A percentile compares a stretch with the other conserved stretches of the same genome.
Conservation (phyloP, 805 yeast species). For the Candida parachauliodes region DNA sequence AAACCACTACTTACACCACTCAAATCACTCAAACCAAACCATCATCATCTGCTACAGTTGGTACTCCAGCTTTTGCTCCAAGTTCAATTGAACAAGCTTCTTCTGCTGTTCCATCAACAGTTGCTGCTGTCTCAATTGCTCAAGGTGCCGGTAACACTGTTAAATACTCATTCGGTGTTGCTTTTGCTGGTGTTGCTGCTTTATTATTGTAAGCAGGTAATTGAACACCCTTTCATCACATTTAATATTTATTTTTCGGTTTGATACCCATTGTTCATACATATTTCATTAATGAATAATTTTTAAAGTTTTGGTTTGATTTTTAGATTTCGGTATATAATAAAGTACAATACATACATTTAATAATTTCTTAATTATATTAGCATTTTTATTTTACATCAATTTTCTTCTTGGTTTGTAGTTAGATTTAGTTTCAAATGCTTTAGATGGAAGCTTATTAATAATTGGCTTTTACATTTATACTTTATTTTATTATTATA, state of each 20-base stretch:
- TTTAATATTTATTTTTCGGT: slow-evolving; percentile 1
- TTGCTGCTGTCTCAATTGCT: slow-evolving; percentile 4
- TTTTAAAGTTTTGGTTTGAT: background rate
- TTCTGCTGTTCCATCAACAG: background rate
- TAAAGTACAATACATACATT: too few species aligned
- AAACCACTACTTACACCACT: background rate
- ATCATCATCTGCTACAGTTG: slow-evolving; percentile 21
- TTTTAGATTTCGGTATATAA: slow-evolving; percentile 3
- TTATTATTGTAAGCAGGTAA: slow-evolving; percentile 5
- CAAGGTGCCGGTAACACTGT: slow-evolving; percentile 7
- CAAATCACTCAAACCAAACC: slow-evolving; percentile 11
- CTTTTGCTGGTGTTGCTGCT: slow-evolving; percentile 6
- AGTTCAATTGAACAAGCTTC: slow-evolving; percentile 3
- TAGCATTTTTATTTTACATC: too few species aligned
- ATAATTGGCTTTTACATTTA: too few species aligned
- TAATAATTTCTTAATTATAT: too few species aligned
- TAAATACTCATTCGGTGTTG: slow-evolving; percentile 6
- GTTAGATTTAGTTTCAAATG: too few species aligned
- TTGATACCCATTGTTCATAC: slow-evolving; percentile 4
- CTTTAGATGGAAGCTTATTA: too few species aligned
- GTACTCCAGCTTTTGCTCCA: background rate
- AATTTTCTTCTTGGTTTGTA: too few species aligned
- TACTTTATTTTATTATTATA: too few species aligned
- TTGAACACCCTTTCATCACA: too few species aligned
- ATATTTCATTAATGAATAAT: slow-evolving; percentile 1